These are phyloP conservation scores for Astragalus glycyphyllos DNA, from an alignment of 306 rosid genomes.

Conservation along the genomic window DNA sequence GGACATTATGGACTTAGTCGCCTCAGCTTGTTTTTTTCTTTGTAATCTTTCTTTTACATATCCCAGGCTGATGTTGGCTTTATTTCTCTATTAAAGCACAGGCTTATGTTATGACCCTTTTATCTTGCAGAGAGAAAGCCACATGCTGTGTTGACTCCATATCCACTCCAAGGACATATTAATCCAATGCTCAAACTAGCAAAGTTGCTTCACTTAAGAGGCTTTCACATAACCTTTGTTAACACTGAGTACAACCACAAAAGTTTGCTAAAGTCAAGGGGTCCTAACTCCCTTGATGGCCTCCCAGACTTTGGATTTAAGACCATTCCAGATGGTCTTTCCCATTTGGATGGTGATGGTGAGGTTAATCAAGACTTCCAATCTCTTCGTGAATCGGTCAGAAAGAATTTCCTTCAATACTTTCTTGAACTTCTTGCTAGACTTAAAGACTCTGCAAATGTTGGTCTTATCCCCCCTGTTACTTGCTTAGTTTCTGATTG, in stretches of 20 bases:
- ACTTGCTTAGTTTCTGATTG: slow-evolving; percentile 33
- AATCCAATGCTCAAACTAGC: slow-evolving; percentile 30
- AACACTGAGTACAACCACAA: slow-evolving; percentile 37
- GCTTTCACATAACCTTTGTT: slow-evolving; percentile 40
- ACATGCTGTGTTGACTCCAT: slow-evolving; percentile 29
- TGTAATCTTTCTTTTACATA: no score
- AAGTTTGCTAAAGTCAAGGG: slow-evolving; percentile 20
- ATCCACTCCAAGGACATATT: slow-evolving; percentile 41
- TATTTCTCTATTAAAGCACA: no score
- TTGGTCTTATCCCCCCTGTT: slow-evolving; percentile 32
- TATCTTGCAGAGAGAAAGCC: slow-evolving; percentile 50
- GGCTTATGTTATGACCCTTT: not conserved
- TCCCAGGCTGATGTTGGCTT: not conserved
- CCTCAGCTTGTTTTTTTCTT: not conserved
- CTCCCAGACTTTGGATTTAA: slow-evolving; percentile 22
- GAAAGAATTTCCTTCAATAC: not conserved
- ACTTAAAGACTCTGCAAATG: slow-evolving; percentile 27
- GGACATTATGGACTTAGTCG: no score
- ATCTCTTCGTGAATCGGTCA: slow-evolving; percentile 29
- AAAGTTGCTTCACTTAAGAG: slow-evolving; percentile 33
- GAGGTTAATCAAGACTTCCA: slow-evolving; percentile 1
- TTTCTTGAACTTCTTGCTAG: slow-evolving; percentile 28
- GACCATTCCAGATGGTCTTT: slow-evolving; percentile 38
- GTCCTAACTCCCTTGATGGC: slow-evolving; percentile 24
- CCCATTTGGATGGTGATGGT: not conserved